A percentile compares a stretch with the other conserved stretches of the same genome.
These are phyloP conservation scores for Medicago arabica DNA, from an alignment of 306 rosid species.

Conservation along the genomic window DNA sequence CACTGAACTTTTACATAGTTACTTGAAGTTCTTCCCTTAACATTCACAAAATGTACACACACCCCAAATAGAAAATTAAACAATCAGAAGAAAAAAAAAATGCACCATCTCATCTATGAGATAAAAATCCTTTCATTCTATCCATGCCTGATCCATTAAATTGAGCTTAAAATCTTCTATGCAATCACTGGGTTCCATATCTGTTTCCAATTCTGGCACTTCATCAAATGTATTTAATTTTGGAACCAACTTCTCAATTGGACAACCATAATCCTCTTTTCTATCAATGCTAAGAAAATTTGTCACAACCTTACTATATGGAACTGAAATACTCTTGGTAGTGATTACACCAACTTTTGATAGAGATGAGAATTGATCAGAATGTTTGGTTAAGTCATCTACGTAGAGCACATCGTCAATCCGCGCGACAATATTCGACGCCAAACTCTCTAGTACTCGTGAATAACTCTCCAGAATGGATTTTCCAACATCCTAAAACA, in stretches of 20 bases:
- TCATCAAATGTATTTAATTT: constrained; percentile 40
- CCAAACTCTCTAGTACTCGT: constrained; percentile 87
- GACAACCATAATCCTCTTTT: constrained; percentile 45
- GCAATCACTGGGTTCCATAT: constrained; percentile 38
- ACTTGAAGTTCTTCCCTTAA: background rate
- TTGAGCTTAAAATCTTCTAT: constrained; percentile 38
- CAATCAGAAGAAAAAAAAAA: background rate
- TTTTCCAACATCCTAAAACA: constrained; percentile 81
- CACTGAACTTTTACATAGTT: background rate
- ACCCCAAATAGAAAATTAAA: background rate
- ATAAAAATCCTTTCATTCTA: constrained; percentile 30
- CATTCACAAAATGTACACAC: no score
- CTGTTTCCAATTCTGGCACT: constrained; percentile 42
- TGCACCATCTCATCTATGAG: background rate
- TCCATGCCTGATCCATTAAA: constrained; percentile 45
- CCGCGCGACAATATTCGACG: constrained; percentile 81
- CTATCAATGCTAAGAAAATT: constrained; percentile 58
- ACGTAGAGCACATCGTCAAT: constrained; percentile 89
- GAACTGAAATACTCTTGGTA: constrained; percentile 56
- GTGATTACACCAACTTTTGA: constrained; percentile 67
- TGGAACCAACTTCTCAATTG: constrained; percentile 49
- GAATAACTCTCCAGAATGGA: constrained; percentile 93
- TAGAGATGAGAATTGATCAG: constrained; percentile 64
- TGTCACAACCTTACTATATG: constrained; percentile 62
- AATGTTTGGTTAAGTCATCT: constrained; percentile 74